These are phyloP conservation scores for Colletotrichum brevisporum DNA, from an alignment of 2,329 filamentous ascomycete species.

Conservation along the genomic window DNA sequence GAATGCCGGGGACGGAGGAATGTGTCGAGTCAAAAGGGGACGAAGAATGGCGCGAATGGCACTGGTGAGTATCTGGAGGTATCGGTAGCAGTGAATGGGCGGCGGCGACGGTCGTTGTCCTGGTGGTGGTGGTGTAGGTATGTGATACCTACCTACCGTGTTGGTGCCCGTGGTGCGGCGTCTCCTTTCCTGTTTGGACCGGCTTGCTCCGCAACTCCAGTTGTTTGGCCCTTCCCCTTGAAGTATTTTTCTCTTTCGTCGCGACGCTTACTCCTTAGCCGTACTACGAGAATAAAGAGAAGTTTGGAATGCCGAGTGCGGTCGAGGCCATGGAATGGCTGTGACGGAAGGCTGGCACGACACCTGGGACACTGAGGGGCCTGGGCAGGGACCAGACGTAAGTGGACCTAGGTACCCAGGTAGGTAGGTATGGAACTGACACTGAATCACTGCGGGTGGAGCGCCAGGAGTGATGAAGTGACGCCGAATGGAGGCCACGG, in stretches of 20 bases:
- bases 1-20: slow-evolving; percentile 31
- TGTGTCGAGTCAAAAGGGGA: slow-evolving; percentile 12
- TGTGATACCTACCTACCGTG: too few relatives aligned
- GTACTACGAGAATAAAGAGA: too few relatives aligned
- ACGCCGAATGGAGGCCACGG: background rate
- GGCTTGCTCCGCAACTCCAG: background rate
- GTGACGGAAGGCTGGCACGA: background rate
- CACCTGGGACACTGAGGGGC: background rate
- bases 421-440: background rate
- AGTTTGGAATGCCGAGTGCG: background rate
- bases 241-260: too few relatives aligned
- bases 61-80: too few relatives aligned
- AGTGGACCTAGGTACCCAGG: too few relatives aligned
- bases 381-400: background rate
- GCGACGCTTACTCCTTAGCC: too few relatives aligned
- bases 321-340: background rate
- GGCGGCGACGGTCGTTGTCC: too few relatives aligned
- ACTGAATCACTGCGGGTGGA: background rate
- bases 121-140: too few relatives aligned
- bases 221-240: background rate
- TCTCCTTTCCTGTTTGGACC: slow-evolving; percentile 9
- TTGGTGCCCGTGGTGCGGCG: background rate
- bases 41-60: slow-evolving; percentile 7
- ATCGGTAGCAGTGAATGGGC: too few relatives aligned
- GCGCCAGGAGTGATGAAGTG: background rate